Conservation (phyloP, 2,329 filamentous ascomycete genomes). For the Hypoxylon sp. region DNA sequence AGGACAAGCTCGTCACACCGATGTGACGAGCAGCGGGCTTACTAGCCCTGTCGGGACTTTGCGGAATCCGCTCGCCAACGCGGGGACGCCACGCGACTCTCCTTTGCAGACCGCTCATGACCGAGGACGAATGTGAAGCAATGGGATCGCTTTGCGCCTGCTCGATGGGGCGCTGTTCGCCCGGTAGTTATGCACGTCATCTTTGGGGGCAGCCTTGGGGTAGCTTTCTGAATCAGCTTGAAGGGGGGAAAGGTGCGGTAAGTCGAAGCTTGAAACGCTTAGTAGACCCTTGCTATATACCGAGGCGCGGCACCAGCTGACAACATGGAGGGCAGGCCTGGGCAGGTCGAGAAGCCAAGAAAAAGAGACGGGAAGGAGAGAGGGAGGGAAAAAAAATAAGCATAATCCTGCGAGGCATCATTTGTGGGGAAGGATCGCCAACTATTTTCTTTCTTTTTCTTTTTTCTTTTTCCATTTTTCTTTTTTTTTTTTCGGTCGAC, state of each 20-base stretch:
- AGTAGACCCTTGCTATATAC: neutral
- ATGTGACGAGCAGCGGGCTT: conserved; percentile 7
- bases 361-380: too few relatives aligned
- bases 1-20: conserved; percentile 6
- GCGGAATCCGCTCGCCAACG: conserved; percentile 28
- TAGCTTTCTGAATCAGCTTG: too few relatives aligned
- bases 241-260: too few relatives aligned
- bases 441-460: too few relatives aligned
- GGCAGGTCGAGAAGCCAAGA: too few relatives aligned
- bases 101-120: conserved; percentile 31
- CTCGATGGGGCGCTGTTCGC: conserved; percentile 8
- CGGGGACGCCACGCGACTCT: conserved; percentile 33
- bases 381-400: neutral
- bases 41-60: conserved; percentile 17
- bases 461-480: too few relatives aligned
- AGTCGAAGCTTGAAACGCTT: neutral
- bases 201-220: too few relatives aligned
- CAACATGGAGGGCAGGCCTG: too few relatives aligned
- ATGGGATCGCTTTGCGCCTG: neutral
- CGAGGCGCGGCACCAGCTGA: too few relatives aligned
- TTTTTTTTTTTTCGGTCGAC: too few relatives aligned
- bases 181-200: conserved; percentile 24
- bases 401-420: neutral
- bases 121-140: conserved; percentile 17
- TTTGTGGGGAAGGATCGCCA: neutral